Evolutionary conservation across 2,329 filamentous ascomycete species (phyloP), one percentile per base, ranked within the genome.

Genomic region (Beauveria asiatica): DNA sequence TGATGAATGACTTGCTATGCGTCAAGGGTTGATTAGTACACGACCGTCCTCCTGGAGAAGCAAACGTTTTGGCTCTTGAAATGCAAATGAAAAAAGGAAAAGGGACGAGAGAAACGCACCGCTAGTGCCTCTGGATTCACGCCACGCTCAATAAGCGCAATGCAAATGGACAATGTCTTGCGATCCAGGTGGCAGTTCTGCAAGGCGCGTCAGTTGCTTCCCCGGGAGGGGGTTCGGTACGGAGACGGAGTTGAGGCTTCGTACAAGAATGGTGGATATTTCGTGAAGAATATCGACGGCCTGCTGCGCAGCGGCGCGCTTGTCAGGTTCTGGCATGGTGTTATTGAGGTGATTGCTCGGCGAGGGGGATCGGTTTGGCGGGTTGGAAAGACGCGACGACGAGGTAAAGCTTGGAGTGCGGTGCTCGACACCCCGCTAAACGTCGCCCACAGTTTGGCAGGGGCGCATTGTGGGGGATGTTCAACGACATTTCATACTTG

Each of bases 91-190:
- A 16, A 7, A 25, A 1, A 25, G 3, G 37, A 4, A 5, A 27
- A n/a, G 3, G 27, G 7, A 17, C 37, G 55, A 11, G 30, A 16
- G 53, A 33, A 57, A 65, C 90, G 70, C 81, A 97, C 94, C 25
- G 93, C 92, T 37, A 99, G 79, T 1, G 93, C 94, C 72, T 97
- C 93, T 0, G 94, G 94, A 70, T 96, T 96, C 33, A 97, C 91
- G 16, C 94, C 94, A 70, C 96, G 96, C 75, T 99, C 94, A 67
- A 99, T 95, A 73, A 99, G 83, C 58, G 92, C 96, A 62, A 97
- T 93, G 74, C 94, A 99, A 64, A 97, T 90, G 3, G 92, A 96
- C 19, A 99, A 80, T 21, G 92, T 92, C 58, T 92, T 88, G 37
- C 93, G 86, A 73, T 97, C 92, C 50, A 99, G 85, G 65, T 96